Evolutionary conservation across 257 asterid species (phyloP).

Genomic region (Solanum dulcamara): DNA sequence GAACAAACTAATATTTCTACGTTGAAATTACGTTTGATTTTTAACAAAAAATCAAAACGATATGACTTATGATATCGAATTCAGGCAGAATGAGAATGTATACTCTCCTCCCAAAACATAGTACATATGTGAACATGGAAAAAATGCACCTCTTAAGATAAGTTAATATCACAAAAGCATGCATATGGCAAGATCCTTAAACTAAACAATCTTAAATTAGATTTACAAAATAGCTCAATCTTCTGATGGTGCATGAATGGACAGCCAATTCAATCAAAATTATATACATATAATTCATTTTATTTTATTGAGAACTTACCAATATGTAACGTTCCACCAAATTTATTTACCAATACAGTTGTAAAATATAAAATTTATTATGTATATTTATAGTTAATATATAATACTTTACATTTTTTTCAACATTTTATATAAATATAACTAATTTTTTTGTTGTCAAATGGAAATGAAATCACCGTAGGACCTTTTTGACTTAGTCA

Average conservation of each 20-base stretch:
- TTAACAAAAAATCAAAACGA: no score
- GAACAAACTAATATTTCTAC: background rate
- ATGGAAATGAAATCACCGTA: background rate
- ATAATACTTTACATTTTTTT: no score
- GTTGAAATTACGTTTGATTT: background rate
- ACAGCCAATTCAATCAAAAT: background rate
- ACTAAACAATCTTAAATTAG: background rate
- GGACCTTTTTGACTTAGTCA: conserved; percentile 4
- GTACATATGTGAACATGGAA: background rate
- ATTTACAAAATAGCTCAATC: background rate
- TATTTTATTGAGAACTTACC: no score
- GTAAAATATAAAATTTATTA: no score
- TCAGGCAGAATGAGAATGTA: no score
- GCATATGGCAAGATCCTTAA: background rate
- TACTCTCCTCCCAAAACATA: background rate
- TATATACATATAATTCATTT: background rate
- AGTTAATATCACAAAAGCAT: background rate
- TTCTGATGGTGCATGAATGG: background rate
- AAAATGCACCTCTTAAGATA: background rate
- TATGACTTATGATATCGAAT: no score
- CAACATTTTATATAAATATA: no score
- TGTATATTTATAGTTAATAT: no score
- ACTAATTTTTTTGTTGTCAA: no score
- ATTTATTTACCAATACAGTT: background rate
- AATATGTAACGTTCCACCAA: background rate